Evolutionary conservation across 228 moss, liverwort and hornwort species (phyloP).

Genomic region (Sphagnum magellanicum): DNA sequence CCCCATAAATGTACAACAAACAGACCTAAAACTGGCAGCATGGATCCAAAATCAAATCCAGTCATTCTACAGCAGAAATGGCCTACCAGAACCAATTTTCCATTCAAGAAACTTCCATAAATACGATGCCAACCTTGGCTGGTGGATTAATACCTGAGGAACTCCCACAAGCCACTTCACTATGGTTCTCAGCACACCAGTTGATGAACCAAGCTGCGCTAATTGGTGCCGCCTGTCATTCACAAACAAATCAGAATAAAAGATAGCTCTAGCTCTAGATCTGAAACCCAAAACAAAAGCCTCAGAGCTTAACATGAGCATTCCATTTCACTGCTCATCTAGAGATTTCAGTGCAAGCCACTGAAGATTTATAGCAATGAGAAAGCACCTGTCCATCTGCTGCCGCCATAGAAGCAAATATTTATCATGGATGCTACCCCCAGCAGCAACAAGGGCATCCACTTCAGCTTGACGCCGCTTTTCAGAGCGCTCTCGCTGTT

Average conservation of each 20-base stretch:
- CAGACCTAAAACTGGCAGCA: too few species aligned
- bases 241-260: not conserved
- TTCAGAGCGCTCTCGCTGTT: slow-evolving; percentile 93
- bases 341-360: too few species aligned
- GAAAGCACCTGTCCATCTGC: slow-evolving; percentile 91
- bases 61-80: too few species aligned
- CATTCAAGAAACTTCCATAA: too few species aligned
- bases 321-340: too few species aligned
- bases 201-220: slow-evolving; percentile 79
- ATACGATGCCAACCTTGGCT: too few species aligned
- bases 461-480: slow-evolving; percentile 78
- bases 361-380: not conserved
- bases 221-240: slow-evolving; percentile 77
- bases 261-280: not conserved
- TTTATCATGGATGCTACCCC: slow-evolving; percentile 82
- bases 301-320: not conserved
- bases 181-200: slow-evolving; percentile 75
- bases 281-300: not conserved
- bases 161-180: slow-evolving; percentile 94
- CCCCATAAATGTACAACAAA: too few species aligned
- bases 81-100: too few species aligned
- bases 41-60: too few species aligned
- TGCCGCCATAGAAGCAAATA: slow-evolving; percentile 91
- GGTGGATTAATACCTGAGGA: slow-evolving; percentile 48
- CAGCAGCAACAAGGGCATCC: slow-evolving; percentile 54